Percentiles rank a stretch among this genome's conserved stretches.
These are phyloP conservation scores for Gloeostereum incarnatum DNA, from an alignment of 768 basidiomycete species.

Conservation along the genomic window DNA sequence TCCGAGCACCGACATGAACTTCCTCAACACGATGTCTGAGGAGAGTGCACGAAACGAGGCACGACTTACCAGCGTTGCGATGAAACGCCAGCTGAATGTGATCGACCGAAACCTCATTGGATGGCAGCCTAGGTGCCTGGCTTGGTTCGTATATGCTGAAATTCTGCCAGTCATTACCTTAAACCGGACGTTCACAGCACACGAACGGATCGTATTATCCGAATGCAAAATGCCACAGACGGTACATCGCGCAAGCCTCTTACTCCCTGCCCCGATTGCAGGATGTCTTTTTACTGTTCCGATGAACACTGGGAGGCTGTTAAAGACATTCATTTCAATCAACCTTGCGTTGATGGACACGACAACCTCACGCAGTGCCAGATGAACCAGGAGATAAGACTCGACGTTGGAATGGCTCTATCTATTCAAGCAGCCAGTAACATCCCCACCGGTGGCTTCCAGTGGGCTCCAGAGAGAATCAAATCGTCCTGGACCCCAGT, in stretches of 20 bases:
- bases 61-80: conserved; percentile 3
- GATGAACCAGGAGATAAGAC: conserved; percentile 15
- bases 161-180: background rate
- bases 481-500: conserved; percentile 16
- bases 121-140: conserved; percentile 20
- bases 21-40: conserved; percentile 9
- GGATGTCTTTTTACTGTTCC: conserved; percentile 19
- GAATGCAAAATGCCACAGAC: conserved; percentile 12
- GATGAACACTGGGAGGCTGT: conserved; percentile 15
- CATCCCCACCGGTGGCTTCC: conserved; percentile 9
- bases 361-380: conserved; percentile 19
- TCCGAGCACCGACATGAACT: conserved; percentile 8
- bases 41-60: conserved; percentile 8
- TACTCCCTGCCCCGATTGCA: conserved; percentile 17
- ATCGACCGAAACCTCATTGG: conserved; percentile 17
- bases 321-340: conserved; percentile 10
- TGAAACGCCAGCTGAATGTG: conserved; percentile 11
- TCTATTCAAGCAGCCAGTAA: conserved; percentile 9
- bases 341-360: conserved; percentile 13
- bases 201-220: conserved; percentile 16
- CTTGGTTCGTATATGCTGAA: conserved; percentile 14
- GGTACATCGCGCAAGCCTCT: conserved; percentile 5
- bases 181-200: conserved; percentile 9
- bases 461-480: conserved; percentile 21
- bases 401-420: conserved; percentile 13